These are phyloP conservation scores for Aureoboletus auriporus DNA, from an alignment of 768 basidiomycete genomes.

Conservation along the genomic window DNA sequence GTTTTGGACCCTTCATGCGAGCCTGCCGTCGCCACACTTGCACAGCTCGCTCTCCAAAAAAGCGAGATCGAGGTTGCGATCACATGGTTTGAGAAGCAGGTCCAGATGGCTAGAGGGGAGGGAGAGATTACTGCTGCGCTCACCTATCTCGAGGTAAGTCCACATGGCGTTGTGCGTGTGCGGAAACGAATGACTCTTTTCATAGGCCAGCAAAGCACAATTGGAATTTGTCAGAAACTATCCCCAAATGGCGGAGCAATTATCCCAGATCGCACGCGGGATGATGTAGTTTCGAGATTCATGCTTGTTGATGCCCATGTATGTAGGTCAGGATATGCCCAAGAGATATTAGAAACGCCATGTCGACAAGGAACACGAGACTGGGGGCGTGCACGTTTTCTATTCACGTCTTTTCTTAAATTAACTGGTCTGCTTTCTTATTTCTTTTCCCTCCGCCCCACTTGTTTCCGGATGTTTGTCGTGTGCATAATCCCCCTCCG, in stretches of 20 bases:
- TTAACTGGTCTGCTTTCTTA: slow-evolving; percentile 5
- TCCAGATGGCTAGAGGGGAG: slow-evolving; percentile 85
- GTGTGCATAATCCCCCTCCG: neutral
- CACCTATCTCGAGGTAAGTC: slow-evolving; percentile 73
- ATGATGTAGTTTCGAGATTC: slow-evolving; percentile 28
- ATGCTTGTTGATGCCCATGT: slow-evolving; percentile 2
- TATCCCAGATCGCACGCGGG: slow-evolving; percentile 44
- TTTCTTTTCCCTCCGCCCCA: neutral
- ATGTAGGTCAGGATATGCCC: slow-evolving; percentile 11
- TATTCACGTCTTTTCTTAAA: slow-evolving; percentile 4
- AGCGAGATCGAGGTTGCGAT: slow-evolving; percentile 84
- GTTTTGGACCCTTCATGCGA: slow-evolving; percentile 91
- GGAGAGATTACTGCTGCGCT: slow-evolving; percentile 77
- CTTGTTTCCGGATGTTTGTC: neutral
- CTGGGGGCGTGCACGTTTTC: slow-evolving; percentile 1
- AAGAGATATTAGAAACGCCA: slow-evolving; percentile 13
- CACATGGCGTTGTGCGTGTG: neutral
- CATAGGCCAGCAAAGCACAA: slow-evolving; percentile 77
- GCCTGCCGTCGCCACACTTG: slow-evolving; percentile 92
- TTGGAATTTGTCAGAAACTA: slow-evolving; percentile 79
- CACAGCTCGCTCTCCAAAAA: slow-evolving; percentile 90
- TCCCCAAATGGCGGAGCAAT: slow-evolving; percentile 76
- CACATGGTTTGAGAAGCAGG: slow-evolving; percentile 80
- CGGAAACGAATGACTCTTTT: neutral
- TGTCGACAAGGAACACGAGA: slow-evolving; percentile 5